Evolutionary conservation across 495 filamentous ascomycete species (phyloP).

Genomic region (Neurospora tetraspora): DNA sequence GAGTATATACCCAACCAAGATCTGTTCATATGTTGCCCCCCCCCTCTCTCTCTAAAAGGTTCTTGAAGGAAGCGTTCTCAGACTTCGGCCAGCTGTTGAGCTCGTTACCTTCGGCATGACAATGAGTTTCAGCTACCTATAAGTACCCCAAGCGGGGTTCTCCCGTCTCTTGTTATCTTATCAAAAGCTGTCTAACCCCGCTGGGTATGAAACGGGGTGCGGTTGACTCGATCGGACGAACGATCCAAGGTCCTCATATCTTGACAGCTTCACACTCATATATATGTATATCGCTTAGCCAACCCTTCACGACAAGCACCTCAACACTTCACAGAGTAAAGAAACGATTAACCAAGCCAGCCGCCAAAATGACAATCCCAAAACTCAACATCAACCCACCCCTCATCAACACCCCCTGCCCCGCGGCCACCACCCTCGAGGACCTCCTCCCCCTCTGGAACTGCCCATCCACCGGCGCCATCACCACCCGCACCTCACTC

Average conservation of each 20-base stretch:
- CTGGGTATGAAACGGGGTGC: neutral
- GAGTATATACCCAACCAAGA: neutral
- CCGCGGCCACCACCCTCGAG: slow-evolving; percentile 54
- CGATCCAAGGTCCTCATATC: neutral
- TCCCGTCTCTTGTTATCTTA: slow-evolving; percentile 11
- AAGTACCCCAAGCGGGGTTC: slow-evolving; percentile 5
- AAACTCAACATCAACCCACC: slow-evolving; percentile 46
- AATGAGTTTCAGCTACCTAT: neutral
- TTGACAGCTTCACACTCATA: neutral
- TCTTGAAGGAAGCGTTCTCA: neutral
- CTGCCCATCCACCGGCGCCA: slow-evolving; percentile 52
- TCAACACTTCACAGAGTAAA: neutral
- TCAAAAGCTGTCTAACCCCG: slow-evolving; percentile 1
- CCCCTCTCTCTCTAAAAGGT: too few relatives aligned
- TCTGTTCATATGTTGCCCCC: neutral
- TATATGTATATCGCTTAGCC: neutral
- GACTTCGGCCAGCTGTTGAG: neutral
- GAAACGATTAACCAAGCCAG: neutral
- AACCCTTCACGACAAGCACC: neutral
- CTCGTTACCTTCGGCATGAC: neutral
- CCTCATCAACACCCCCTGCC: slow-evolving; percentile 58
- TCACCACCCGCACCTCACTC: slow-evolving; percentile 58
- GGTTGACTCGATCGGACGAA: neutral
- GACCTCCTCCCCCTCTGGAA: slow-evolving; percentile 47
- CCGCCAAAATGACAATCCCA: slow-evolving; percentile 8